Evolutionary conservation across 164 flowering plant species (phyloP), one percentile per base, ranked within the genome.

Genomic region (Vitis rotundifolia): DNA sequence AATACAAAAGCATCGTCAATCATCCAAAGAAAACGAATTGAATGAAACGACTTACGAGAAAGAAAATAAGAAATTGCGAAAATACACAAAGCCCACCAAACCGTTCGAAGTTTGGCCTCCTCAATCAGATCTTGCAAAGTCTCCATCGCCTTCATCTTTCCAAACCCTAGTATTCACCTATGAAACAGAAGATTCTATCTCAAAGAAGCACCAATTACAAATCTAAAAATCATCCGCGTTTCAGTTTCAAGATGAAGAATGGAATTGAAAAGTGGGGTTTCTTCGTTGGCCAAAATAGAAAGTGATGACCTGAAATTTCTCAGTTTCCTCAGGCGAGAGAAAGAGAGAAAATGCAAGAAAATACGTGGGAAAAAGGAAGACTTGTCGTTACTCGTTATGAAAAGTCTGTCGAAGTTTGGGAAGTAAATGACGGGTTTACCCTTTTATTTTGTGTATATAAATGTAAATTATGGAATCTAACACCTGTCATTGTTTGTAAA

Each of bases 71-170:
- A 72, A 28, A 90, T 72, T n/a, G 74, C 79, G 76, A 92, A 89
- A 70, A 93, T 79, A 71, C 86, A 82, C 13, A 96, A 50, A 56
- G 81, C 88, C 99, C 99, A 93, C 83, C 90, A 91, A 9, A 92
- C 84, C 50, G 91, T 80, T 54, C 99, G 93, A 68, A 86, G 59
- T 75, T 92, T 93, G 13, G 84, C 91, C 78, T 96, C 99, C 70
- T 92, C 92, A 61, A 96, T 85, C 75, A 96, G 97, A 93, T 96
- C 99, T 59, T 88, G 84, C 61, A 96, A 52, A 15, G 79, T 83
- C 85, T 84, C 88, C 94, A 91, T 89, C 52, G 85, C 75, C 83
- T 80, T 91, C 97, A 80, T 94, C 53, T 47, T 78, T 13, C 29
- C 75, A 49, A 15, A 47, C 49, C 63, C 54, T 37, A 54, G 4